Conservation (phyloP, 371 early-diverging fungal species). For the Blakeslea trispora region DNA sequence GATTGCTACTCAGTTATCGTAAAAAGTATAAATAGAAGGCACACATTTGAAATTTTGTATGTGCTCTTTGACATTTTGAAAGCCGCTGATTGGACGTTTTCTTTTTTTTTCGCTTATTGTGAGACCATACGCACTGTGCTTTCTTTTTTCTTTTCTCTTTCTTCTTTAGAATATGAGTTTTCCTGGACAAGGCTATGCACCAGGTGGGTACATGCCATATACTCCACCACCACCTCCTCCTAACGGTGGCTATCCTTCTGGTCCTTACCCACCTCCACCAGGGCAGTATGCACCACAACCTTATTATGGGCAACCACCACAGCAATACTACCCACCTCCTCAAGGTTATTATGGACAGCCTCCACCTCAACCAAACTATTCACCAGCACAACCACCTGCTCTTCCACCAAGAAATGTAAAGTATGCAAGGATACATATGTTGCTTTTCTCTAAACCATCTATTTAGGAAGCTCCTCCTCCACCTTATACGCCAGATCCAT, state of each 20-base stretch:
- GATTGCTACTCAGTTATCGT: too few species aligned
- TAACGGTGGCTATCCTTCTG: conserved; percentile 3
- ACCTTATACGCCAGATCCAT: conserved; percentile 21
- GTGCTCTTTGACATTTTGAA: too few species aligned
- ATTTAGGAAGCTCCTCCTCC: conserved; percentile 9
- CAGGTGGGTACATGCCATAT: conserved; percentile 14
- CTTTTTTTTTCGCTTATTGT: too few species aligned
- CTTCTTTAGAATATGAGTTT: conserved; percentile 16
- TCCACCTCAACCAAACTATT: not conserved
- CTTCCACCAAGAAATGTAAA: not conserved
- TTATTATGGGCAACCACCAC: not conserved
- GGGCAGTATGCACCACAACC: not conserved
- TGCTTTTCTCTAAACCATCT: too few species aligned
- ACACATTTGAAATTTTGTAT: too few species aligned
- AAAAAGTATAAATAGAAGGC: too few species aligned
- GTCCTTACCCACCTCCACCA: conserved; percentile 10
- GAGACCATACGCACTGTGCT: too few species aligned
- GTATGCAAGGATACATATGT: too few species aligned
- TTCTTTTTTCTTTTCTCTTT: conserved; percentile 5
- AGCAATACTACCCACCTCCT: conserved; percentile 12
- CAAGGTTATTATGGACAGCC: not conserved
- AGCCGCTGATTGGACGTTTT: too few species aligned
- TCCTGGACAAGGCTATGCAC: conserved; percentile 24
- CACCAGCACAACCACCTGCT: conserved; percentile 1
- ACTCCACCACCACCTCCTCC: not conserved